Percentiles rank a stretch among this genome's conserved stretches.
Evolutionary conservation across 495 filamentous ascomycete species (phyloP).

Genomic region (Podospora anserina): DNA sequence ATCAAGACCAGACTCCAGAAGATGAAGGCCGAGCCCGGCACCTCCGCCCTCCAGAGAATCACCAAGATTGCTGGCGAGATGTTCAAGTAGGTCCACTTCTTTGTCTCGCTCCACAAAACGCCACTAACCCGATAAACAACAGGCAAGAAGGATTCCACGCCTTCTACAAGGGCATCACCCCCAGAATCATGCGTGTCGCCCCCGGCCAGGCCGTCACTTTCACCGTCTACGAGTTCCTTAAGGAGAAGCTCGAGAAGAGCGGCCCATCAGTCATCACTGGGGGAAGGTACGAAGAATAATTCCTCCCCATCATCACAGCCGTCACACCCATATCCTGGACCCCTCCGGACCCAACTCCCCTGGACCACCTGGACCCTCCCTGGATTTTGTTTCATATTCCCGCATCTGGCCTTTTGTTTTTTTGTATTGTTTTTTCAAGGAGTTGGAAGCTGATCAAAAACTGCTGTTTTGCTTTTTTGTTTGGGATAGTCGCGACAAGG

Average conservation of each 20-base stretch:
- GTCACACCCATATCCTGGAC: neutral
- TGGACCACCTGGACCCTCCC: neutral
- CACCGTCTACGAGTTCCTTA: slow-evolving; percentile 91
- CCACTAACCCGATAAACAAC: slow-evolving; percentile 5
- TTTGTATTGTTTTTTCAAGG: neutral
- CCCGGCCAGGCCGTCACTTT: slow-evolving; percentile 98
- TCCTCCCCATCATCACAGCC: neutral
- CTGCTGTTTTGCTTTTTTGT: slow-evolving; percentile 4
- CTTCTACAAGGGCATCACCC: slow-evolving; percentile 99
- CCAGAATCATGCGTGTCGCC: slow-evolving; percentile 93
- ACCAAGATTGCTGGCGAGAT: slow-evolving; percentile 78
- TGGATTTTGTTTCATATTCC: neutral
- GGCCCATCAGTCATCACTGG: slow-evolving; percentile 61
- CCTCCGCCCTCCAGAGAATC: slow-evolving; percentile 75
- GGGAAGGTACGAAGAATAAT: slow-evolving; percentile 70
- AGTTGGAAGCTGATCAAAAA: slow-evolving; percentile 16
- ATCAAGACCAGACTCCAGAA: slow-evolving; percentile 98
- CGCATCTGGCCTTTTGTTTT: neutral
- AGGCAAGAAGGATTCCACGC: slow-evolving; percentile 83
- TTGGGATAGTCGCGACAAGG: slow-evolving; percentile 9
- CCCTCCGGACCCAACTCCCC: neutral
- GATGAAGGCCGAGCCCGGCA: slow-evolving; percentile 75
- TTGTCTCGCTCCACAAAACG: slow-evolving; percentile 1
- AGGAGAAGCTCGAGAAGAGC: slow-evolving; percentile 74
- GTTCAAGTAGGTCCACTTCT: slow-evolving; percentile 65